These are phyloP conservation scores for Apiotrichum veenhuisii DNA, from an alignment of 1,284 basidiomycete species.

Conservation along the genomic window DNA sequence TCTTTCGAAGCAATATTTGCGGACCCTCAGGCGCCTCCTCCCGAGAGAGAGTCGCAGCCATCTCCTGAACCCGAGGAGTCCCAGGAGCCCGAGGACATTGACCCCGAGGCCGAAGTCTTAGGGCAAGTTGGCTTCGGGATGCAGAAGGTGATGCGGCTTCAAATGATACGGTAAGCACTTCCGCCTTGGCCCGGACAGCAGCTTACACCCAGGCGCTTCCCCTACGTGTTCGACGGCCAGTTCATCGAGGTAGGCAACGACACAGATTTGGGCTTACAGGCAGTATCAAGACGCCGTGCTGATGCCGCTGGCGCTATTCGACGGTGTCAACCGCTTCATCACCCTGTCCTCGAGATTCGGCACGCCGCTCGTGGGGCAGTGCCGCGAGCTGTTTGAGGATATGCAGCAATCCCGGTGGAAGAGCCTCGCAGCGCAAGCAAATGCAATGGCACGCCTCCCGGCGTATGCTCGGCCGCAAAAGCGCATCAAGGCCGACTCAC, in stretches of 20 bases:
- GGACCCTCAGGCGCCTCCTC: not conserved
- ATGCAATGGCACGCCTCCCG: not conserved
- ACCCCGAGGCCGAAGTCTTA: not conserved
- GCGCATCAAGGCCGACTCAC: not conserved
- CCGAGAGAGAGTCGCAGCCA: not conserved
- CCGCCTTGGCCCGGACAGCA: too few species aligned
- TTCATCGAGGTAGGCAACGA: not conserved
- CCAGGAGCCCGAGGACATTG: too few species aligned
- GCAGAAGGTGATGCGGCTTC: conserved; percentile 14
- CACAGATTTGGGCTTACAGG: not conserved
- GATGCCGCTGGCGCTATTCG: conserved; percentile 8
- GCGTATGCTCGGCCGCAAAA: not conserved
- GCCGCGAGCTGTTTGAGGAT: not conserved
- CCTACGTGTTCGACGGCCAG: conserved; percentile 24
- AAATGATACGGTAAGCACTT: conserved; percentile 27
- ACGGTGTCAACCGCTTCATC: conserved; percentile 19
- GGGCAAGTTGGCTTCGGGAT: conserved; percentile 19
- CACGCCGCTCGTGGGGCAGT: conserved; percentile 1
- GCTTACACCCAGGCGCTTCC: conserved; percentile 27
- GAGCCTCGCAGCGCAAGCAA: not conserved
- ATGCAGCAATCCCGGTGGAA: conserved; percentile 3
- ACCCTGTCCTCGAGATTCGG: conserved; percentile 10
- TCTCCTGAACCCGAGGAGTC: not conserved
- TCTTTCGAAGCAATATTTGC: not conserved
- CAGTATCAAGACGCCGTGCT: conserved; percentile 13